A percentile compares a stretch with the other conserved stretches of the same genome.
Evolutionary conservation across 306 rosid genomes (phyloP).

Genomic region (Cucumis sativus): Cucumber_9930_V3 NC_026656.2:9499001-9499500

Average conservation of each 20-base stretch:
- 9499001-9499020: neutral
- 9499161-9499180: conserved; percentile 20
- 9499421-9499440: neutral
- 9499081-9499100: conserved; percentile 30
- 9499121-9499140: conserved; percentile 12
- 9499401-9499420: neutral
- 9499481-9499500: neutral
- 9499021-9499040: conserved; percentile 11
- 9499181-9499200: conserved; percentile 3
- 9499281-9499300: conserved; percentile 28
- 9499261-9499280: conserved; percentile 62
- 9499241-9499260: conserved; percentile 70
- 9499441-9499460: neutral
- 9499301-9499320: conserved; percentile 10
- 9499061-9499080: conserved; percentile 47
- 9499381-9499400: neutral
- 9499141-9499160: conserved; percentile 5
- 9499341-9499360: neutral
- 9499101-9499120: conserved; percentile 1
- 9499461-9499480: neutral
- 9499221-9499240: neutral
- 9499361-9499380: neutral
- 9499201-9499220: neutral
- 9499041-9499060: conserved; percentile 58
- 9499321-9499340: neutral